These are phyloP conservation scores for Schizosaccharomyces pombe DNA, from an alignment of 805 yeast species.

Conservation along the genomic window DNA sequence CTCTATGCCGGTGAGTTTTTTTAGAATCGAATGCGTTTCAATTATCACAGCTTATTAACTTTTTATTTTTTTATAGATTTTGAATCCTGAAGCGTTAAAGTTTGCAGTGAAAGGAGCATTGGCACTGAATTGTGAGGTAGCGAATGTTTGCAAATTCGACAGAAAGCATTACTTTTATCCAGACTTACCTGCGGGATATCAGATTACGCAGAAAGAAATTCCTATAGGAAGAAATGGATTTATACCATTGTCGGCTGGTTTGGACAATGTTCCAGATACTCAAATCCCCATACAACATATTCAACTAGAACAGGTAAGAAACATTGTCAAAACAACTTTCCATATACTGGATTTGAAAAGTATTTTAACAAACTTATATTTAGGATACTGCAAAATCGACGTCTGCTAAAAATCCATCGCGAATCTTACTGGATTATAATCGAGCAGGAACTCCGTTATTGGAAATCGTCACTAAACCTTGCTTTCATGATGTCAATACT, in stretches of 20 bases:
- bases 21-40: neutral
- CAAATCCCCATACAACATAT: slow-evolving; percentile 49
- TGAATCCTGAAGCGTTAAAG: slow-evolving; percentile 51
- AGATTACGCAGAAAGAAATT: slow-evolving; percentile 63
- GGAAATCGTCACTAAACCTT: slow-evolving; percentile 82
- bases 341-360: too few species aligned
- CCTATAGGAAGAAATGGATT: slow-evolving; percentile 3
- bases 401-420: slow-evolving; percentile 13
- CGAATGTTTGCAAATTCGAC: slow-evolving; percentile 45
- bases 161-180: slow-evolving; percentile 90
- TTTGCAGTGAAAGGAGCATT: slow-evolving; percentile 51
- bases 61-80: slow-evolving; percentile 9
- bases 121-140: slow-evolving; percentile 40
- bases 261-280: slow-evolving; percentile 17
- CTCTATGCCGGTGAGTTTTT: slow-evolving; percentile 37
- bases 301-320: slow-evolving; percentile 53
- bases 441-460: slow-evolving; percentile 69
- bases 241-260: slow-evolving; percentile 18
- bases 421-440: slow-evolving; percentile 41
- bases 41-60: neutral
- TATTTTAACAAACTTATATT: neutral
- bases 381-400: slow-evolving; percentile 10
- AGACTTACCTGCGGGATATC: slow-evolving; percentile 91
- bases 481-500: slow-evolving; percentile 40
- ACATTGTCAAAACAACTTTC: slow-evolving; percentile 22